Conservation (phyloP, 1,139 yeast genomes). For the Hansenula anomala region DNA sequence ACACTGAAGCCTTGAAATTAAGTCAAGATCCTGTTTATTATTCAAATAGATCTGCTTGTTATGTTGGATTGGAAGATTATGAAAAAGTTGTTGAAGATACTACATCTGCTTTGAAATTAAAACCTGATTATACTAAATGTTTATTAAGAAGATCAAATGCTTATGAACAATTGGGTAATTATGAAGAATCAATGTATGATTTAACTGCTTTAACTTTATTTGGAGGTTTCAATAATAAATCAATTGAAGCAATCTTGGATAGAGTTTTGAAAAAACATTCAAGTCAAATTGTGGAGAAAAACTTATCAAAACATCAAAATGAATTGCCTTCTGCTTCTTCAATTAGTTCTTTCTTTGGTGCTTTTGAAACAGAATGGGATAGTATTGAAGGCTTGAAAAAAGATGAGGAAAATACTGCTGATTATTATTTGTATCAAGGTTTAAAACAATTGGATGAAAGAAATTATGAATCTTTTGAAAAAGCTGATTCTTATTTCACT, state of each 20-base stretch:
- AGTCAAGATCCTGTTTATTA: constrained; percentile 82
- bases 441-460: constrained; percentile 57
- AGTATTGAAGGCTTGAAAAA: constrained; percentile 40
- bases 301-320: constrained; percentile 46
- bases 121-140: constrained; percentile 91
- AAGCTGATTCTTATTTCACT: constrained; percentile 64
- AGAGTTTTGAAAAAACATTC: constrained; percentile 80
- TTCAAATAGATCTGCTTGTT: constrained; percentile 95
- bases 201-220: constrained; percentile 77
- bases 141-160: constrained; percentile 79
- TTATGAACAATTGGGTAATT: constrained; percentile 73
- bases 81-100: constrained; percentile 86
- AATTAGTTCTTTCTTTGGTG: constrained; percentile 80
- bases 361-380: constrained; percentile 30
- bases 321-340: constrained; percentile 84
- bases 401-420: constrained; percentile 42
- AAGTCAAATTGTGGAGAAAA: constrained; percentile 57
- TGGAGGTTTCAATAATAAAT: constrained; percentile 75
- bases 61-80: constrained; percentile 72
- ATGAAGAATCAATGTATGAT: constrained; percentile 86
- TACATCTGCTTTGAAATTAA: constrained; percentile 75
- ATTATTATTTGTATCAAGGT: constrained; percentile 65
- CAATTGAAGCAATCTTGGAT: constrained; percentile 79
- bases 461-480: constrained; percentile 67
- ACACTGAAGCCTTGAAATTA: constrained; percentile 71